These are phyloP conservation scores for Trichophyton verrucosum DNA, from an alignment of 2,329 filamentous ascomycete species.

Conservation along the genomic window DNA sequence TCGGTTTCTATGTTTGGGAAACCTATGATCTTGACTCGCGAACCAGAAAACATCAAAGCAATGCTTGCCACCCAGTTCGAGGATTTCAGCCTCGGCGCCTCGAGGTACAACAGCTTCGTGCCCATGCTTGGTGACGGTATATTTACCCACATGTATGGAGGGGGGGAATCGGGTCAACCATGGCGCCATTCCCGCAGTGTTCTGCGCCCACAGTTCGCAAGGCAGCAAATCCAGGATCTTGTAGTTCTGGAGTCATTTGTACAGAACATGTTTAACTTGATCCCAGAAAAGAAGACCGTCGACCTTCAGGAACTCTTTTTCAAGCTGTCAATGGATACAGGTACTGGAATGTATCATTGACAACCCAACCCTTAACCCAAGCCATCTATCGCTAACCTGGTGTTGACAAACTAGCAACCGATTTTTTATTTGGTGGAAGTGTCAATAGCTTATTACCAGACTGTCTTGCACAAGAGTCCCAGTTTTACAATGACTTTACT, in stretches of 20 bases:
- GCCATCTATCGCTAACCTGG: neutral
- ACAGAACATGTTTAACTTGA: constrained; percentile 56
- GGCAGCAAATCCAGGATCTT: constrained; percentile 70
- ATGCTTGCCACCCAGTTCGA: constrained; percentile 72
- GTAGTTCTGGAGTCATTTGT: constrained; percentile 71
- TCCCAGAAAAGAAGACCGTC: constrained; percentile 44
- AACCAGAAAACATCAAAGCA: constrained; percentile 83
- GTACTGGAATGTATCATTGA: neutral
- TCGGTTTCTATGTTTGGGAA: constrained; percentile 10
- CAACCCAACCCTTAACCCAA: neutral
- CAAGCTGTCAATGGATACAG: constrained; percentile 61
- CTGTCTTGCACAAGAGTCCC: constrained; percentile 40
- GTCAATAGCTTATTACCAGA: constrained; percentile 43
- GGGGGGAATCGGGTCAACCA: constrained; percentile 37
- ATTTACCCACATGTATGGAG: constrained; percentile 18
- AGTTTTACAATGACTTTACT: constrained; percentile 23
- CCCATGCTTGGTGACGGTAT: constrained; percentile 36
- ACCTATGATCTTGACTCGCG: constrained; percentile 55
- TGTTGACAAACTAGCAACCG: constrained; percentile 47
- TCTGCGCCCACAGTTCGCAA: constrained; percentile 75
- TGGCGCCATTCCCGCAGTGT: constrained; percentile 75
- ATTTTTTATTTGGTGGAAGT: constrained; percentile 70
- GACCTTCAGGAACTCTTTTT: constrained; percentile 70
- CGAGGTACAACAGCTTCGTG: constrained; percentile 52
- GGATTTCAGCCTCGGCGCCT: constrained; percentile 60